Percentiles rank a stretch among this genome's conserved stretches.
Evolutionary conservation across 2,329 filamentous ascomycete species (phyloP).

Genomic region (Cladophialophora yegresii): DNA sequence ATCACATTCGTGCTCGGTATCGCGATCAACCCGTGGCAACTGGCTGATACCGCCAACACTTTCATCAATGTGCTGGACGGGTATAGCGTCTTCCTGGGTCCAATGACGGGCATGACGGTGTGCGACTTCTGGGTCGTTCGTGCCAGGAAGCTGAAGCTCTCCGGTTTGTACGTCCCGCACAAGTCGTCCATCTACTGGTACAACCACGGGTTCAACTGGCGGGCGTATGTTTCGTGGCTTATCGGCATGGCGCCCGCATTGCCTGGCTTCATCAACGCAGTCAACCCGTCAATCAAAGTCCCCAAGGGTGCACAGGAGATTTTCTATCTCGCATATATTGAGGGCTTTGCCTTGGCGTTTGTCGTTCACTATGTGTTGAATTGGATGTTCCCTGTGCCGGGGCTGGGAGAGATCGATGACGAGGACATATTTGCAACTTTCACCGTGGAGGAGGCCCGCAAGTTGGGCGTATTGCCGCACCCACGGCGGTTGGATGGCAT

Average conservation of each 20-base stretch:
- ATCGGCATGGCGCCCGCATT: constrained; percentile 59
- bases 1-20: constrained; percentile 17
- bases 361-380: constrained; percentile 17
- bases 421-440: constrained; percentile 18
- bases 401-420: constrained; percentile 15
- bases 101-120: constrained; percentile 34
- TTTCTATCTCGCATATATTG: constrained; percentile 21
- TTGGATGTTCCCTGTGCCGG: constrained; percentile 17
- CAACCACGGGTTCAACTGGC: constrained; percentile 57
- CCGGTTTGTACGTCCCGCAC: constrained; percentile 22
- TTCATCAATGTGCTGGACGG: constrained; percentile 68
- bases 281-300: constrained; percentile 61
- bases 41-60: constrained; percentile 58
- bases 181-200: constrained; percentile 32
- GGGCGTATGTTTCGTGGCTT: constrained; percentile 61
- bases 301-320: constrained; percentile 17
- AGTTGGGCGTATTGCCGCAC: constrained; percentile 14
- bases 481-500: constrained; percentile 4
- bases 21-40: constrained; percentile 55
- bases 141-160: constrained; percentile 21
- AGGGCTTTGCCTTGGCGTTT: constrained; percentile 17
- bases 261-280: constrained; percentile 64
- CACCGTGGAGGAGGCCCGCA: constrained; percentile 11
- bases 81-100: constrained; percentile 63
- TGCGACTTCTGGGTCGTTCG: constrained; percentile 35